Conservation (phyloP, 2,329 filamentous ascomycete species). For the Huntiella savannae region DNA sequence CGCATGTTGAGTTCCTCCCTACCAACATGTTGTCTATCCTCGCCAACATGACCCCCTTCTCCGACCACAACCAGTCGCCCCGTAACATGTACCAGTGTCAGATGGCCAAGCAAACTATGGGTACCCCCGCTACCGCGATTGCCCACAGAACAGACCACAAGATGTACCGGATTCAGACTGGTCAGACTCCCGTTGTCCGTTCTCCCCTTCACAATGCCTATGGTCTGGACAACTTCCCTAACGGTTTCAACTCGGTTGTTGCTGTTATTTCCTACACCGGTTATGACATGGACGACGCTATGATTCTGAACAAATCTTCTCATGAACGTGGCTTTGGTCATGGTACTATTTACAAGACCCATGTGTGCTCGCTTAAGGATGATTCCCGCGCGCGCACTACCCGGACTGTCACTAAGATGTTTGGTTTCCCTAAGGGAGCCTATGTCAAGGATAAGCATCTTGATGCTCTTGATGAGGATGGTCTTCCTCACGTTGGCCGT, state of each 20-base stretch:
- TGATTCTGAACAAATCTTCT: conserved; percentile 96
- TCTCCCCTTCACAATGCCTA: conserved; percentile 89
- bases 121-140: conserved; percentile 72
- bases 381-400: conserved; percentile 47
- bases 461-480: conserved; percentile 65
- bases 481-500: conserved; percentile 63
- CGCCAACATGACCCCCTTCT: conserved; percentile 97
- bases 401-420: conserved; percentile 59
- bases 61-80: conserved; percentile 94
- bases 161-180: conserved; percentile 81
- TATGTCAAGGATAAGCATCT: conserved; percentile 52
- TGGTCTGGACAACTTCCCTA: conserved; percentile 94
- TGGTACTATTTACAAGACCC: conserved; percentile 95
- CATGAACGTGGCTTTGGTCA: conserved; percentile 92
- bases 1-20: conserved; percentile 82
- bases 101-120: conserved; percentile 99
- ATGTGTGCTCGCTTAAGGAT: conserved; percentile 72
- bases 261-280: conserved; percentile 97
- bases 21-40: conserved; percentile 96
- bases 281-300: conserved; percentile 99
- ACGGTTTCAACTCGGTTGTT: conserved; percentile 86
- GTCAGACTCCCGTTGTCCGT: conserved; percentile 84
- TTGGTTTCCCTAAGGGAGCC: conserved; percentile 71
- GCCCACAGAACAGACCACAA: conserved; percentile 93
- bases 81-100: conserved; percentile 99